Evolutionary conservation across 169 alveolate genomes (phyloP), one percentile per base, ranked within the genome.

Genomic region (Plasmodium berghei): DNA sequence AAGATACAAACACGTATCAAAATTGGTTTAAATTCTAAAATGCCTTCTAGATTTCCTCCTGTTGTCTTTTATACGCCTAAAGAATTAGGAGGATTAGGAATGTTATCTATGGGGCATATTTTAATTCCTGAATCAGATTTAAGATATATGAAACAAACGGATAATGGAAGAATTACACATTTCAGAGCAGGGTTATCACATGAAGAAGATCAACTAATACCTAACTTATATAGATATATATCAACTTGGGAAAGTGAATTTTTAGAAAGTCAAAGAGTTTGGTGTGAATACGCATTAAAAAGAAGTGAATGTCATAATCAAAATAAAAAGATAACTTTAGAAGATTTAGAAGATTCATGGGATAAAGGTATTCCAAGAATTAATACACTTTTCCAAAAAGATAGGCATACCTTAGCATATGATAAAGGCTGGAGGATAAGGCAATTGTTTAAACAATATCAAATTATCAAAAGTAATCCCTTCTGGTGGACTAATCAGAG

Each of bases 401-500:
- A 99, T 88, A 92, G 99, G 72, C 99, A 98, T 69, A 99, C 99
- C 12, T 93, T 99, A 86, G 99, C 99, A 46, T 99, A 99, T 94
- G 99, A 99, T 95, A 99, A 99, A 95, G 99, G 99, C 12, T 99
- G 99, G 99, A 96, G 99, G 91, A 98, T 99, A 55, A 95, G 99
- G 70, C 98, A 98, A 89, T 99, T 98, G 80, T 99, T 98, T 94
- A 98, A 98, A 89, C 98, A 98, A 92, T 99, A 97, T 92, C 99
- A 99, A 93, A 93, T 95, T 73, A 92, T 98, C 87, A 97, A 97
- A 89, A 95, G 98, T 87, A 99, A 99, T 88, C 99, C 99, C 40
- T 99, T 99, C 93, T 99, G 99, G 99, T 99, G 99, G 99, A 99
- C 99, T n/a, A 99, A 99, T 90, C 99, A 98, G 64, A 96, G 99